Conservation (phyloP, 371 early-diverging fungal species). For the Phascolomyces articulosus region DNA sequence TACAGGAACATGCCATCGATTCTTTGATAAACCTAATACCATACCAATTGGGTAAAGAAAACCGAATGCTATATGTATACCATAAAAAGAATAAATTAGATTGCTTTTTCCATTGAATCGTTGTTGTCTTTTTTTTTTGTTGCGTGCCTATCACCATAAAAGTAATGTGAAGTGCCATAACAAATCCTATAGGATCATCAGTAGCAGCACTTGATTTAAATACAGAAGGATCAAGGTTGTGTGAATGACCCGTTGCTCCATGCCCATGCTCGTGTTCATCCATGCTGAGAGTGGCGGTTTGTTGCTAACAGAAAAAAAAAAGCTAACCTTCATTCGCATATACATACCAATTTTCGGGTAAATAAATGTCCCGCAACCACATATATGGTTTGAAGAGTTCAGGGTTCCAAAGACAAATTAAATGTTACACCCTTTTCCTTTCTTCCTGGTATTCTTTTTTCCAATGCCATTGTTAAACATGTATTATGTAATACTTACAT, state of each 20-base stretch:
- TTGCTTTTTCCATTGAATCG: no score
- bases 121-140: not conserved
- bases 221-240: constrained; percentile 40
- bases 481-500: no score
- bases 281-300: no score
- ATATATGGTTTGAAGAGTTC: no score
- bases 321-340: no score
- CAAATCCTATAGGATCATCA: constrained; percentile 47
- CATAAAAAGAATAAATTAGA: not conserved
- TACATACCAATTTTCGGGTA: no score
- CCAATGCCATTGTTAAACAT: no score
- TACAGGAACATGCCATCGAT: constrained; percentile 69
- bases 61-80: constrained; percentile 34
- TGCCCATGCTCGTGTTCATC: constrained; percentile 33
- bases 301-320: no score
- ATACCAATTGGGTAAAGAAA: constrained; percentile 56
- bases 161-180: constrained; percentile 50
- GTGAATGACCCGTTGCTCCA: constrained; percentile 35
- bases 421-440: no score
- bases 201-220: constrained; percentile 45
- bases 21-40: constrained; percentile 60
- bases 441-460: no score
- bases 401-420: no score
- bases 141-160: constrained; percentile 44
- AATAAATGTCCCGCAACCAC: no score